phyloP scores from a whole-genome alignment of 1,284 basidiomycete species.

The Ustilago shanxiensis region DNA sequence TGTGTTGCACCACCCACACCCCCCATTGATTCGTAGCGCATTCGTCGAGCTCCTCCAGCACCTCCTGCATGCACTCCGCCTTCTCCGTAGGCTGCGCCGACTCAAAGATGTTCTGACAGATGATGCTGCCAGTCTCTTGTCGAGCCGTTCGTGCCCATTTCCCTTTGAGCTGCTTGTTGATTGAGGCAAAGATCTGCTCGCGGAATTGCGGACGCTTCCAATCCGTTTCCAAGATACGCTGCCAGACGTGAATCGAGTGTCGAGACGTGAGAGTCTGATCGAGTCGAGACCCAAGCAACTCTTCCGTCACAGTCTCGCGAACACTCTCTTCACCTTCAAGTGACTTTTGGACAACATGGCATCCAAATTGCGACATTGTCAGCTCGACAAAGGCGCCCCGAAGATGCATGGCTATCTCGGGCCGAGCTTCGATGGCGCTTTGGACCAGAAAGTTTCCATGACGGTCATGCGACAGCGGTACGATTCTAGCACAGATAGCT shows the following conservation, averaged over 20 bases:
- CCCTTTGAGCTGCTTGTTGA: conserved; percentile 57
- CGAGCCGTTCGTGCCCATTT: conserved; percentile 58
- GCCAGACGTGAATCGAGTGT: conserved; percentile 66
- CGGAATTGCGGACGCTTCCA: conserved; percentile 51
- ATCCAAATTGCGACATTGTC: conserved; percentile 60
- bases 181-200: conserved; percentile 47
- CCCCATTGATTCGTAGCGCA: conserved; percentile 67
- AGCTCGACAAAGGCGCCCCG: conserved; percentile 54
- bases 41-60: conserved; percentile 53
- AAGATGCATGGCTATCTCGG: conserved; percentile 44
- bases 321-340: conserved; percentile 51
- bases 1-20: conserved; percentile 68
- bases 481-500: conserved; percentile 43
- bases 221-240: conserved; percentile 52
- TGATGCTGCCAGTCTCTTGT: conserved; percentile 64
- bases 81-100: conserved; percentile 54
- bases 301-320: conserved; percentile 45
- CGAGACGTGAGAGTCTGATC: conserved; percentile 57
- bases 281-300: conserved; percentile 57
- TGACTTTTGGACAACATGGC: conserved; percentile 62
- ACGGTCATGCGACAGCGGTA: conserved; percentile 55
- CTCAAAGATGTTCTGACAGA: conserved; percentile 65
- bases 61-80: conserved; percentile 59
- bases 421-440: conserved; percentile 45
- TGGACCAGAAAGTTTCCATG: conserved; percentile 67